Conservation (phyloP, 2,329 filamentous ascomycete genomes). For the Moelleriella libera region DNA sequence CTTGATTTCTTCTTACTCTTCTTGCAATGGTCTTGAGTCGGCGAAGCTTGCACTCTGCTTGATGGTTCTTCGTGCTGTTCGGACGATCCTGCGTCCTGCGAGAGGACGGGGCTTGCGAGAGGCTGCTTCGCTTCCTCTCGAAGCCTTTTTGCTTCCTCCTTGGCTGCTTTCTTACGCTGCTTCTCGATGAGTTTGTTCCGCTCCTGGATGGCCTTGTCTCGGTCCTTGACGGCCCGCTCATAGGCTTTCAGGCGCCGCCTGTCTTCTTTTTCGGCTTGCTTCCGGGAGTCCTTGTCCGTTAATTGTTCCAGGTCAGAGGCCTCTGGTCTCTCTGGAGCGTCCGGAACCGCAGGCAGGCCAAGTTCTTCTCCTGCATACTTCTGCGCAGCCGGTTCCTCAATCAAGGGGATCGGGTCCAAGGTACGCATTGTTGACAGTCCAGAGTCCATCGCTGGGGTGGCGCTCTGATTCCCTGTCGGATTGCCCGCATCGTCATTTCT, state of each 20-base stretch:
- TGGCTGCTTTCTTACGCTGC: conserved; percentile 29
- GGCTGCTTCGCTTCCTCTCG: conserved; percentile 15
- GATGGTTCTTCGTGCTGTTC: conserved; percentile 4
- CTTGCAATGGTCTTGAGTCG: background rate
- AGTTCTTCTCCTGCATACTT: conserved; percentile 3
- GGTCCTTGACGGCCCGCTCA: conserved; percentile 51
- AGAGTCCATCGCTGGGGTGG: no score
- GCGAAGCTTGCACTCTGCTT: no score
- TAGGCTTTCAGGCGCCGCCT: conserved; percentile 49
- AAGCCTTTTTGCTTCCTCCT: conserved; percentile 23
- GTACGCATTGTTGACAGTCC: no score
- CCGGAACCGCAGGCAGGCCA: conserved; percentile 27
- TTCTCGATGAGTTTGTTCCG: conserved; percentile 46
- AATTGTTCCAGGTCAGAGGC: conserved; percentile 42
- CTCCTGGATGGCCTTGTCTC: conserved; percentile 48
- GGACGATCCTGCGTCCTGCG: conserved; percentile 2
- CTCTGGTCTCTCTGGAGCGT: conserved; percentile 30
- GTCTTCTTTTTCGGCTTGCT: conserved; percentile 55
- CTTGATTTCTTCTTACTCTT: conserved; percentile 37
- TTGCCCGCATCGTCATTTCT: no score
- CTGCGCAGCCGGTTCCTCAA: background rate
- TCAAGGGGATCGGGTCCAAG: no score
- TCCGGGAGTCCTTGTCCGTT: conserved; percentile 49
- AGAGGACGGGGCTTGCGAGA: background rate
- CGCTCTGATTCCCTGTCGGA: no score